Conservation (phyloP, 306 rosid genomes). For the Inga leiocalycina region DNA sequence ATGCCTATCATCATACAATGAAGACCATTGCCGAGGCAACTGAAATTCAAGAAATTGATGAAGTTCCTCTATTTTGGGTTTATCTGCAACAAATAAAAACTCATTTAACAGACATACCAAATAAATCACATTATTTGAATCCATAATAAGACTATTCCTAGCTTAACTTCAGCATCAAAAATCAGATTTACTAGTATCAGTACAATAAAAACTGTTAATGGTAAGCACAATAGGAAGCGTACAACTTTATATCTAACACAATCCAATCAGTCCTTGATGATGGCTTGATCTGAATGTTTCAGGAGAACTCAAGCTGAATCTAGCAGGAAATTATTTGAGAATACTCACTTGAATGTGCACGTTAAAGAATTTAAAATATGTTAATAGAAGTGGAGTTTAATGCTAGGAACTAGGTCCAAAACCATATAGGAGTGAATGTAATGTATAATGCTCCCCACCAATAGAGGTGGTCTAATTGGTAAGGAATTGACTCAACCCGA, state of each 20-base stretch:
- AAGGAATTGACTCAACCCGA: too few species aligned
- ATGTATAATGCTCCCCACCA: too few species aligned
- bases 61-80: slow-evolving; percentile 66
- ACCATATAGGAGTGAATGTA: too few species aligned
- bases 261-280: background rate
- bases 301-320: background rate
- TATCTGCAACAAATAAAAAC: slow-evolving; percentile 44
- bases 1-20: slow-evolving; percentile 50
- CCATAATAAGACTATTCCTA: background rate
- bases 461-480: too few species aligned
- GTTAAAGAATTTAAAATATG: background rate
- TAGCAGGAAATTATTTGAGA: background rate
- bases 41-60: slow-evolving; percentile 66
- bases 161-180: background rate
- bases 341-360: background rate
- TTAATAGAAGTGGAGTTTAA: background rate
- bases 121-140: slow-evolving; percentile 1
- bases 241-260: background rate
- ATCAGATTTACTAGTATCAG: background rate
- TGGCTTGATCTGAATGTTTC: background rate
- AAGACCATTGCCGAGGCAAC: slow-evolving; percentile 71
- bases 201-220: background rate
- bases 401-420: too few species aligned
- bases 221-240: background rate
- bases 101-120: background rate